A percentile compares a stretch with the other conserved stretches of the same genome.
phyloP scores from a whole-genome alignment of 768 basidiomycete species.

The Boletus reticuloceps region DNA sequence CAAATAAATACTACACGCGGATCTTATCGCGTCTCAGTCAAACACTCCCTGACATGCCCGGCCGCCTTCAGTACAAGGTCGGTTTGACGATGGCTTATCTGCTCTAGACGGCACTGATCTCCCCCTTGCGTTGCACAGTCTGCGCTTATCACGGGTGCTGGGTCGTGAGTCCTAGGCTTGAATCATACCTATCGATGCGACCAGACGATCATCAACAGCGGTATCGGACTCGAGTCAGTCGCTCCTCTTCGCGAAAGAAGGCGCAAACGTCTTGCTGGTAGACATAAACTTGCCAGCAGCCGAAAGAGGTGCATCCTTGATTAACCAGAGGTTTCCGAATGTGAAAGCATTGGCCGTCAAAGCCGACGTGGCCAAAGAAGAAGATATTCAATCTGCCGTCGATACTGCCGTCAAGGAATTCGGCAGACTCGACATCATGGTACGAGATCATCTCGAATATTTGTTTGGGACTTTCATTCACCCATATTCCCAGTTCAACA shows the following conservation, averaged over 20 bases:
- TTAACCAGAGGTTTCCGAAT: constrained; percentile 65
- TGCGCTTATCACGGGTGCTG: constrained; percentile 85
- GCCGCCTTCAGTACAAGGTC: constrained; percentile 69
- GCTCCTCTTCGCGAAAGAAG: constrained; percentile 93
- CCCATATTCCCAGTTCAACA: constrained; percentile 71
- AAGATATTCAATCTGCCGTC: constrained; percentile 79
- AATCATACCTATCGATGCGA: neutral
- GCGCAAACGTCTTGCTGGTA: constrained; percentile 84
- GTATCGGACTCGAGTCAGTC: constrained; percentile 95
- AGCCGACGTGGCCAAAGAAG: constrained; percentile 88
- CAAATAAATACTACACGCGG: constrained; percentile 4
- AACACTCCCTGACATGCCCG: constrained; percentile 44
- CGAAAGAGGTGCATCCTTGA: constrained; percentile 60
- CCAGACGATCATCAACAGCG: constrained; percentile 47
- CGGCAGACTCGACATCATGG: constrained; percentile 95
- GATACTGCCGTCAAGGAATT: constrained; percentile 78
- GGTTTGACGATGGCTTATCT: constrained; percentile 3
- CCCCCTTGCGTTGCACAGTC: constrained; percentile 39
- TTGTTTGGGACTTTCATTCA: neutral
- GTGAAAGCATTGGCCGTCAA: constrained; percentile 66
- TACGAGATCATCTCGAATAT: constrained; percentile 33
- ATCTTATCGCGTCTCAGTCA: constrained; percentile 1
- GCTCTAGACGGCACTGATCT: constrained; percentile 12
- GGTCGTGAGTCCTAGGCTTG: constrained; percentile 57
- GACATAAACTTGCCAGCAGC: constrained; percentile 83